Conservation (phyloP, 495 filamentous ascomycete genomes). For the Emericellopsis terricola region DNA sequence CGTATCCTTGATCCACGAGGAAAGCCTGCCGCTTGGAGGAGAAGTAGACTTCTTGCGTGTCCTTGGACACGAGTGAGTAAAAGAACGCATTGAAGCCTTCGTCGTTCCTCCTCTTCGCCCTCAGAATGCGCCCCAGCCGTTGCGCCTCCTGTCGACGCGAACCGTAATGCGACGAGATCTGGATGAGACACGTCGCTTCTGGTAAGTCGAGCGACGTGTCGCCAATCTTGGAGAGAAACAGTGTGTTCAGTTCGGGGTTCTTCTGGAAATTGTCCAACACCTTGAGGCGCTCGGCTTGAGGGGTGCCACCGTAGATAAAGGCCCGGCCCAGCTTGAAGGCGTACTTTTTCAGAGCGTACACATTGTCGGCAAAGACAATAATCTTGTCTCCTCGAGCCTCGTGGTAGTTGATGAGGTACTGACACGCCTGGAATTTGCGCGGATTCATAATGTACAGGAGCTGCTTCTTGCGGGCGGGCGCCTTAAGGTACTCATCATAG, state of each 20-base stretch:
- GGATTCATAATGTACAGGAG: conserved; percentile 97
- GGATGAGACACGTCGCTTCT: conserved; percentile 93
- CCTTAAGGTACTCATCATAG: conserved; percentile 73
- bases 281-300: conserved; percentile 67
- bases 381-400: conserved; percentile 93
- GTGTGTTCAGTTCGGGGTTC: conserved; percentile 81
- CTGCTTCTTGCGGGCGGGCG: conserved; percentile 31
- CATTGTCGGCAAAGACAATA: conserved; percentile 97
- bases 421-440: conserved; percentile 87
- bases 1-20: conserved; percentile 95
- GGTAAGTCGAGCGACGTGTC: conserved; percentile 94
- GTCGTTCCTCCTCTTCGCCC: conserved; percentile 91
- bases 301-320: conserved; percentile 86
- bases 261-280: conserved; percentile 96
- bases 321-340: conserved; percentile 71
- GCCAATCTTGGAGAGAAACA: conserved; percentile 96
- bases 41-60: conserved; percentile 97
- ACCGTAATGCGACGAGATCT: conserved; percentile 96
- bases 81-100: conserved; percentile 99
- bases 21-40: conserved; percentile 95
- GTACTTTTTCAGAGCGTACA: conserved; percentile 79
- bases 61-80: conserved; percentile 91
- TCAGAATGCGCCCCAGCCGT: conserved; percentile 81
- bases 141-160: conserved; percentile 96
- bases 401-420: conserved; percentile 95